These are phyloP conservation scores for Ceraceosorus guamensis DNA, from an alignment of 1,284 basidiomycete genomes.

Conservation along the genomic window DNA sequence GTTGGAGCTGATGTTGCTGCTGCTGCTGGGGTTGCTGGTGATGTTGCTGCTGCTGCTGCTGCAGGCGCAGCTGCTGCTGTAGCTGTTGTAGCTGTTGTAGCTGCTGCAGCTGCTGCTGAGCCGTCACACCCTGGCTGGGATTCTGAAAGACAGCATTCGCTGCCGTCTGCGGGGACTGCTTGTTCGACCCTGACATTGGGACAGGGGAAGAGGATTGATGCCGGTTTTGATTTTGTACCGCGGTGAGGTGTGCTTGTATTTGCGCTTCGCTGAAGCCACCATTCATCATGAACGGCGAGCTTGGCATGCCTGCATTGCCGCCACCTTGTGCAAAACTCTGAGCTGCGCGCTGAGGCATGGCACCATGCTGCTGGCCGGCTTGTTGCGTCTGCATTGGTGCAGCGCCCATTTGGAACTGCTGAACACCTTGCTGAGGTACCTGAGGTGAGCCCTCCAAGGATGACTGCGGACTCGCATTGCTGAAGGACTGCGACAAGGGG, in stretches of 20 bases:
- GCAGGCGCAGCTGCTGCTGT: slow-evolving; percentile 4
- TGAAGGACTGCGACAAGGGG: slow-evolving; percentile 11
- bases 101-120: slow-evolving; percentile 12
- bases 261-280: no score
- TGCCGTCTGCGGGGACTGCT: neutral
- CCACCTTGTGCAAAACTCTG: neutral
- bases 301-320: neutral
- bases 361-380: neutral
- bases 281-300: neutral
- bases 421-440: no score
- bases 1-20: slow-evolving; percentile 19
- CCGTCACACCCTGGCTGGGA: neutral
- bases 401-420: no score
- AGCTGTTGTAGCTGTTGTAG: slow-evolving; percentile 14
- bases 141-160: neutral
- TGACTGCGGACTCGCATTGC: neutral
- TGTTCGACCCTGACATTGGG: neutral
- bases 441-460: no score
- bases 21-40: slow-evolving; percentile 26
- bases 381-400: no score
- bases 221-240: no score
- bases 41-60: slow-evolving; percentile 8
- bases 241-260: no score
- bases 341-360: neutral
- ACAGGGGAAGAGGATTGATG: neutral